Conservation (phyloP, 768 basidiomycete species). For the Mycena crocata region DNA sequence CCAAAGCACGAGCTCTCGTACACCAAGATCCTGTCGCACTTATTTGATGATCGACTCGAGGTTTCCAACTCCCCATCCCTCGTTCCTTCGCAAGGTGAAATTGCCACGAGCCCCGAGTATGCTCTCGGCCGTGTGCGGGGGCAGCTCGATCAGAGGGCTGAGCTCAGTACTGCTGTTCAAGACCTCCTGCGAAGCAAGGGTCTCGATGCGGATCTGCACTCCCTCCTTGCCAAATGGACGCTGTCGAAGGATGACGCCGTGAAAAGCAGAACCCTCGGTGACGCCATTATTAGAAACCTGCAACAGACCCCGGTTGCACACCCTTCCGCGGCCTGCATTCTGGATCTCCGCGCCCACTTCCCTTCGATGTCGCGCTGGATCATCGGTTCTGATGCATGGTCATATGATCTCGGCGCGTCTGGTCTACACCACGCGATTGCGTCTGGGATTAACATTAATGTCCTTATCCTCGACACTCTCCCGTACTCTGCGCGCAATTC, state of each 20-base stretch:
- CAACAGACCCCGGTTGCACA: constrained; percentile 53
- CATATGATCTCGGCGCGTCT: constrained; percentile 95
- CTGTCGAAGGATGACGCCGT: constrained; percentile 76
- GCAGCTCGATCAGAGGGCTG: constrained; percentile 78
- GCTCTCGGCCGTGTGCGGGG: constrained; percentile 93
- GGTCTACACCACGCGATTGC: constrained; percentile 96
- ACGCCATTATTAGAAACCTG: constrained; percentile 65
- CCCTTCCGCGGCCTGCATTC: constrained; percentile 64
- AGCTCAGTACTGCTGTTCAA: constrained; percentile 73
- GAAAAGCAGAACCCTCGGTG: constrained; percentile 70
- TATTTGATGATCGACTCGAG: constrained; percentile 84
- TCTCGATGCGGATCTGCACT: constrained; percentile 69
- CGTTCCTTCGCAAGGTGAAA: constrained; percentile 73
- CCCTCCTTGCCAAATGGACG: constrained; percentile 83
- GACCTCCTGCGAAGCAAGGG: constrained; percentile 67
- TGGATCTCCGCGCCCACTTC: constrained; percentile 72
- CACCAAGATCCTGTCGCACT: constrained; percentile 85
- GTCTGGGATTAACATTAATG: constrained; percentile 91
- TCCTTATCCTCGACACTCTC: constrained; percentile 92
- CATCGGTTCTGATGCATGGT: constrained; percentile 98
- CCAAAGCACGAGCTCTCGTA: constrained; percentile 94
- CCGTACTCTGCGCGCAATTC: constrained; percentile 86
- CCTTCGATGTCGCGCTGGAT: constrained; percentile 89
- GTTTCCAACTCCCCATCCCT: constrained; percentile 87
- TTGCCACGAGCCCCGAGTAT: constrained; percentile 93